Conservation (phyloP, 306 rosid species). For the Quercus variabilis region DNA sequence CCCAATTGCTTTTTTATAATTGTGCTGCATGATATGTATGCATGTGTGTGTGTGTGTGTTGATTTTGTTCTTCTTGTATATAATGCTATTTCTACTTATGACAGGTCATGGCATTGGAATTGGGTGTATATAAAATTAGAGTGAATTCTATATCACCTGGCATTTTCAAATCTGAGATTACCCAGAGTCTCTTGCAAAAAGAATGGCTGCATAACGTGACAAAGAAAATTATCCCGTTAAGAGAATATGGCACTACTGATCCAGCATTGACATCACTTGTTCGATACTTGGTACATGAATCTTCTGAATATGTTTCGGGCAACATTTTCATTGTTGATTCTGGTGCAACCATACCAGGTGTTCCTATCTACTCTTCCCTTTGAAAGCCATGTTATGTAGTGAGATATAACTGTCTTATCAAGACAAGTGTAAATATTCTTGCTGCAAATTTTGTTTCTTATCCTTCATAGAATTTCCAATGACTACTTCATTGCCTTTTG, state of each 20-base stretch:
- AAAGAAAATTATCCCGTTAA: constrained; percentile 46
- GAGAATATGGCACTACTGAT: constrained; percentile 48
- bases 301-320: constrained; percentile 62
- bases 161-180: constrained; percentile 76
- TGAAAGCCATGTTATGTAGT: too few relatives aligned
- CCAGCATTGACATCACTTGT: constrained; percentile 72
- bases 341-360: constrained; percentile 61
- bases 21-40: too few relatives aligned
- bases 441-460: too few relatives aligned
- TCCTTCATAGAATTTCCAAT: too few relatives aligned
- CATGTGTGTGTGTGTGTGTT: too few relatives aligned
- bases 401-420: too few relatives aligned
- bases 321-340: constrained; percentile 59
- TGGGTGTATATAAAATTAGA: constrained; percentile 66
- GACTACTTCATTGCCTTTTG: too few relatives aligned
- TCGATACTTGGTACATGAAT: constrained; percentile 71
- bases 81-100: neutral
- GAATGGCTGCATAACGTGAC: constrained; percentile 64
- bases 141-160: constrained; percentile 77
- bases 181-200: constrained; percentile 51
- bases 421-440: too few relatives aligned
- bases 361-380: constrained; percentile 38
- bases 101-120: constrained; percentile 78
- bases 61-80: too few relatives aligned
- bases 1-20: too few relatives aligned